phyloP scores from a whole-genome alignment of 129 eudicot genomes.

The Artemisia argyi region DNA sequence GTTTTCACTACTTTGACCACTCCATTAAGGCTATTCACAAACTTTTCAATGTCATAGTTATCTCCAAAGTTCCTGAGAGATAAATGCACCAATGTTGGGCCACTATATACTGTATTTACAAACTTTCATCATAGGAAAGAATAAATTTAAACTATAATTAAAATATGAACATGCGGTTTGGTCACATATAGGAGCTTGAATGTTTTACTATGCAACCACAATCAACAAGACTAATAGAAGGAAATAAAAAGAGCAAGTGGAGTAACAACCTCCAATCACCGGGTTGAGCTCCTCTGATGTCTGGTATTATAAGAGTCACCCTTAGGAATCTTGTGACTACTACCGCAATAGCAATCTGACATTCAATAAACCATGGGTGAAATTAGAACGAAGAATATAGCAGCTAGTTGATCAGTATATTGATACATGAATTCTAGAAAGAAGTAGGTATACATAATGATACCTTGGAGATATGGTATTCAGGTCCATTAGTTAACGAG shows the following conservation, averaged over 20 bases:
- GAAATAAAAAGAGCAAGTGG: background rate
- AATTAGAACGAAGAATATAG: background rate
- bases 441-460: background rate
- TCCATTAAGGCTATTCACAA: constrained; percentile 69
- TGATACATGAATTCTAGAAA: background rate
- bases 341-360: constrained; percentile 90
- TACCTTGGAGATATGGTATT: constrained; percentile 96
- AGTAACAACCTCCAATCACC: constrained; percentile 74
- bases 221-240: background rate
- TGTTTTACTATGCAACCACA: background rate
- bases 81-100: too few species aligned
- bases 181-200: background rate
- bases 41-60: constrained; percentile 77
- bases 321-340: constrained; percentile 75
- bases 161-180: too few species aligned
- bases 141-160: too few species aligned
- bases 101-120: too few species aligned
- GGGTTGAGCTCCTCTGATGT: constrained; percentile 83
- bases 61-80: constrained; percentile 79
- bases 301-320: constrained; percentile 95
- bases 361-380: constrained; percentile 6
- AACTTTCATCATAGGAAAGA: too few species aligned
- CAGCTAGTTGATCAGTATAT: background rate
- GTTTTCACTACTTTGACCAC: constrained; percentile 75
- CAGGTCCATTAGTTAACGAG: constrained; percentile 97